phyloP scores from a whole-genome alignment of 1,284 basidiomycete genomes.

The Heterobasidion parviporum region DNA sequence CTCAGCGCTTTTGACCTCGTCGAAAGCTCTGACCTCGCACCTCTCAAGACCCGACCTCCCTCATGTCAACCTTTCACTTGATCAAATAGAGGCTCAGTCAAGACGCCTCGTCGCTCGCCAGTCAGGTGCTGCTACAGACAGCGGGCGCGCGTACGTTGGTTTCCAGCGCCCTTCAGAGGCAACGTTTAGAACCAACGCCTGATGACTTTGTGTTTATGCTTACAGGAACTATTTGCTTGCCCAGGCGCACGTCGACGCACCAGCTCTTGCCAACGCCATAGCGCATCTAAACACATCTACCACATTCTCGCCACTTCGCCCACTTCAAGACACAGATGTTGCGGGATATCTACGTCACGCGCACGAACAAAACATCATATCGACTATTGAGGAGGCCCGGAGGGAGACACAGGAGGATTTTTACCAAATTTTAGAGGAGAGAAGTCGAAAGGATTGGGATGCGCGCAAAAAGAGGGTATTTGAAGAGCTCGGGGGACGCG shows the following conservation, averaged over 20 bases:
- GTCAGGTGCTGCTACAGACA: slow-evolving; percentile 50
- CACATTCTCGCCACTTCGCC: slow-evolving; percentile 86
- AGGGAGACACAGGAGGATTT: slow-evolving; percentile 83
- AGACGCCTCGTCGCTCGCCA: slow-evolving; percentile 70
- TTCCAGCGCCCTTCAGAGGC: not conserved
- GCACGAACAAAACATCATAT: slow-evolving; percentile 90
- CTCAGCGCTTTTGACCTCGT: slow-evolving; percentile 60
- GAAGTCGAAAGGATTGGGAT: slow-evolving; percentile 82
- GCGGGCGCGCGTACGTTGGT: slow-evolving; percentile 63
- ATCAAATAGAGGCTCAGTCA: slow-evolving; percentile 89
- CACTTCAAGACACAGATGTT: slow-evolving; percentile 87
- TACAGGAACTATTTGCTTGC: slow-evolving; percentile 78
- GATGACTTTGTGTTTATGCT: not conserved
- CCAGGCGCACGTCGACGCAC: slow-evolving; percentile 84
- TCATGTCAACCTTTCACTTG: slow-evolving; percentile 78
- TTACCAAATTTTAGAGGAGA: slow-evolving; percentile 70
- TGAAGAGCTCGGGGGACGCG: slow-evolving; percentile 77
- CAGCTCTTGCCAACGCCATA: slow-evolving; percentile 71
- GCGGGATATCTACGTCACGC: slow-evolving; percentile 84
- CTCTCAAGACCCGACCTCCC: slow-evolving; percentile 74
- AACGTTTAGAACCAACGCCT: not conserved
- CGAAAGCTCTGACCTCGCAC: slow-evolving; percentile 68
- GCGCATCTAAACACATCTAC: slow-evolving; percentile 74
- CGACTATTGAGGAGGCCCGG: slow-evolving; percentile 86
- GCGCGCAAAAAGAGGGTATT: slow-evolving; percentile 83